Conservation (phyloP, 1,284 basidiomycete species). For the Pyrrhoderma noxium region DNA sequence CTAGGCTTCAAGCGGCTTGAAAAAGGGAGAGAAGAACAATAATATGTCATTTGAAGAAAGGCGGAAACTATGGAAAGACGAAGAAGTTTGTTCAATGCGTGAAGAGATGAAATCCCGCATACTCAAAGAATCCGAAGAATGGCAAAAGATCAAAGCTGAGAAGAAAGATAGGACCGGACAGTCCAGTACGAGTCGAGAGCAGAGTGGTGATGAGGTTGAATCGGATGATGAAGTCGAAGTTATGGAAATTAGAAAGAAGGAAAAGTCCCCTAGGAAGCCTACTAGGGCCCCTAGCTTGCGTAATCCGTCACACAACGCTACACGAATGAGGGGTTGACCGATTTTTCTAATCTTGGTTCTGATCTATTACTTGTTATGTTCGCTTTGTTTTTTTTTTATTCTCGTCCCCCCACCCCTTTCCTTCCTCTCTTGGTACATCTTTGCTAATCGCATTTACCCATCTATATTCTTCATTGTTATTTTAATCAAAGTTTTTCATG, state of each 20-base stretch:
- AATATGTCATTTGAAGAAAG: background rate
- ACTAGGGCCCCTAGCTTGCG: too few species aligned
- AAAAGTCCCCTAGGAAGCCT: background rate
- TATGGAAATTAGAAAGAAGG: slow-evolving; percentile 2
- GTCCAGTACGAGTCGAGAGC: slow-evolving; percentile 1
- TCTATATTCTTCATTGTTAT: background rate
- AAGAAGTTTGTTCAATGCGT: slow-evolving; percentile 30
- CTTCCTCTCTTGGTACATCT: background rate
- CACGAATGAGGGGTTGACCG: background rate
- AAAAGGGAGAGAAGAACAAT: background rate
- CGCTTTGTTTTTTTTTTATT: background rate
- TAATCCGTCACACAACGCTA: background rate
- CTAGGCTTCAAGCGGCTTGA: slow-evolving; percentile 30
- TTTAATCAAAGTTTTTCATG: background rate
- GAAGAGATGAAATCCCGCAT: slow-evolving; percentile 30
- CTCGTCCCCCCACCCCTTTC: background rate
- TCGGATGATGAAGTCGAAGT: slow-evolving; percentile 15
- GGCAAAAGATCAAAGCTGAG: slow-evolving; percentile 33
- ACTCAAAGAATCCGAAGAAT: slow-evolving; percentile 32
- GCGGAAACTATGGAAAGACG: slow-evolving; percentile 39
- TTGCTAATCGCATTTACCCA: background rate
- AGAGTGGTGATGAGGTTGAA: background rate
- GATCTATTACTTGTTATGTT: too few species aligned
- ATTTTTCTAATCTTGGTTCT: too few species aligned
- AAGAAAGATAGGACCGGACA: slow-evolving; percentile 29